Evolutionary conservation across 176 grass and related monocot genomes (phyloP).

Genomic region (Dendrocalamus sinicus): DNA sequence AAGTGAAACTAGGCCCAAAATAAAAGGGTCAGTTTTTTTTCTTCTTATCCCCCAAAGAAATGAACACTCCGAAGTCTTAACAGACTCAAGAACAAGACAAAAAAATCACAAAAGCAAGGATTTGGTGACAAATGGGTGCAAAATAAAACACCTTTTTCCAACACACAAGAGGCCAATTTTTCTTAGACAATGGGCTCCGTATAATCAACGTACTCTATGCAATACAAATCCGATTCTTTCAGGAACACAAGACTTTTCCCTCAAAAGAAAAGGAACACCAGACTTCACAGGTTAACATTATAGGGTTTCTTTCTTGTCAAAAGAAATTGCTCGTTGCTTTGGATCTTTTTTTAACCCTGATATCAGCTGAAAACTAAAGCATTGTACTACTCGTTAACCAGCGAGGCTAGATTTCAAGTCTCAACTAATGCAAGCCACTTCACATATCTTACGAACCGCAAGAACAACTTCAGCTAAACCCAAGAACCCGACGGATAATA

Average conservation of each 20-base stretch:
- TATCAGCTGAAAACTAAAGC: neutral
- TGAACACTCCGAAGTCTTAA: neutral
- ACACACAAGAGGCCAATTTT: too few species aligned
- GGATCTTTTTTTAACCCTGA: neutral
- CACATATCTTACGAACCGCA: neutral
- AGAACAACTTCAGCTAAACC: neutral
- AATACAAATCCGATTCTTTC: neutral
- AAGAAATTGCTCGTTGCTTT: neutral
- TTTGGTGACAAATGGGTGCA: neutral
- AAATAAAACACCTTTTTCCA: too few species aligned
- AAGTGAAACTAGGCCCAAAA: neutral
- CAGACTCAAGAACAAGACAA: neutral
- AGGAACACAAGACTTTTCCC: neutral
- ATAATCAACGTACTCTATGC: neutral
- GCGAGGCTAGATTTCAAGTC: neutral
- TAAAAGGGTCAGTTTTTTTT: neutral
- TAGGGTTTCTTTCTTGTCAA: neutral
- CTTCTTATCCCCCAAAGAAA: neutral
- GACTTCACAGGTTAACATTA: neutral
- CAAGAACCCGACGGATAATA: neutral
- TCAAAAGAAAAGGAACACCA: neutral
- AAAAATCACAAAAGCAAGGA: conserved; percentile 3
- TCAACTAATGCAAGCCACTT: neutral
- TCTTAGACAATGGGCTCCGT: neutral
- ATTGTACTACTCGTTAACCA: neutral